These are phyloP conservation scores for Coleophoma crateriformis DNA, from an alignment of 2,329 filamentous ascomycete genomes.

Conservation along the genomic window DNA sequence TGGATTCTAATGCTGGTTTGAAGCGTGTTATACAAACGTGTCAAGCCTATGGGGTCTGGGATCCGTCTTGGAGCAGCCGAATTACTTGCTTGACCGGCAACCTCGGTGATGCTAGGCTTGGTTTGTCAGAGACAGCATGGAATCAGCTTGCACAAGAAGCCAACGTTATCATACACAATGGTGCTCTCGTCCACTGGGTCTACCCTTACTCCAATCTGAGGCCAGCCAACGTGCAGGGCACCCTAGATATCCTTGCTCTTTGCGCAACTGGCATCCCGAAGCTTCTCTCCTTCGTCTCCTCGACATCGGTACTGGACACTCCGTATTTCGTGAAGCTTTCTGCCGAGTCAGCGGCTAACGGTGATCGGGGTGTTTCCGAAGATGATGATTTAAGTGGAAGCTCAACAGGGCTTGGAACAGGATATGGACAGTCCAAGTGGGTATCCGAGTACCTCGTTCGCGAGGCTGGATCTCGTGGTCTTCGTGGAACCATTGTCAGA, in stretches of 20 bases:
- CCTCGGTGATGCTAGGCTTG: conserved; percentile 66
- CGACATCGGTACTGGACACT: conserved; percentile 76
- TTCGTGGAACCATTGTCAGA: conserved; percentile 70
- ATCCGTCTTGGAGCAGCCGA: conserved; percentile 58
- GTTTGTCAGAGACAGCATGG: conserved; percentile 63
- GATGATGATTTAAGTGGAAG: conserved; percentile 75
- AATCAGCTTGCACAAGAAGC: conserved; percentile 57
- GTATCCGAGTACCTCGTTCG: conserved; percentile 62
- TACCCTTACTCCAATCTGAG: conserved; percentile 68
- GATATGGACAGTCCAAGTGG: conserved; percentile 93
- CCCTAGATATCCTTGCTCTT: conserved; percentile 68
- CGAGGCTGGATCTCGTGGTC: conserved; percentile 72
- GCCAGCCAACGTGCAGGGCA: conserved; percentile 74
- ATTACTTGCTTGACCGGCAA: conserved; percentile 69
- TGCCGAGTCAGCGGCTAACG: conserved; percentile 50
- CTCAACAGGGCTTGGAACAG: conserved; percentile 70
- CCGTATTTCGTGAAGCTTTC: conserved; percentile 76
- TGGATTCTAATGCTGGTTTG: conserved; percentile 52
- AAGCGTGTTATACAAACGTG: conserved; percentile 63
- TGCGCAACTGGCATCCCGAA: conserved; percentile 76
- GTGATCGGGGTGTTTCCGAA: conserved; percentile 64
- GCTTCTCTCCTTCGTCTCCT: conserved; percentile 74
- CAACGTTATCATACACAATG: conserved; percentile 78
- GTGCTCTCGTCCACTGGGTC: conserved; percentile 78
- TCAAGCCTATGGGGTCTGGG: conserved; percentile 76